Evolutionary conservation across 2,329 filamentous ascomycete species (phyloP).

Genomic region (Parastagonospora nodorum): DNA sequence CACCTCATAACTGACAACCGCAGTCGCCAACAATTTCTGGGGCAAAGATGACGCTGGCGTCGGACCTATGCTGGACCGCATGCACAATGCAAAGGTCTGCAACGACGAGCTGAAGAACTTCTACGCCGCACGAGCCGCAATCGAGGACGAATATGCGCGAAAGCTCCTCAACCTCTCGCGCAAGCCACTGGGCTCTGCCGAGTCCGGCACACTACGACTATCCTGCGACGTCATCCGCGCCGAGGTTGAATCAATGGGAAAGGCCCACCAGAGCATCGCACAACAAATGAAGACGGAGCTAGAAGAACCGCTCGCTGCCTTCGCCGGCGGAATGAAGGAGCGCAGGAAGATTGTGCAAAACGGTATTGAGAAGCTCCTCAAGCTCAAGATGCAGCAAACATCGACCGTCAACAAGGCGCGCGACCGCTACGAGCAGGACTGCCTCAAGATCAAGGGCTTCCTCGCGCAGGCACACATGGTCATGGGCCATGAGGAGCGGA

Average conservation of each 20-base stretch:
- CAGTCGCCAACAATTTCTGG: constrained; percentile 99
- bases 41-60: constrained; percentile 98
- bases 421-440: constrained; percentile 96
- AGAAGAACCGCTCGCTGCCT: constrained; percentile 90
- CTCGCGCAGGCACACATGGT: constrained; percentile 99
- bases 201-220: constrained; percentile 78
- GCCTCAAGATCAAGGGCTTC: constrained; percentile 97
- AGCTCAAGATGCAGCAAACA: constrained; percentile 91
- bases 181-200: constrained; percentile 86
- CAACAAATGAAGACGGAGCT: constrained; percentile 94
- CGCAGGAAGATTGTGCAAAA: constrained; percentile 93
- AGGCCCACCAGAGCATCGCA: constrained; percentile 88
- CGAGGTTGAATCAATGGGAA: constrained; percentile 92
- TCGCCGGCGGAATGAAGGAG: constrained; percentile 94
- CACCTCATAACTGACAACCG: constrained; percentile 36
- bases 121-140: constrained; percentile 85
- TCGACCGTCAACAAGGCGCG: constrained; percentile 91
- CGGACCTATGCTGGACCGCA: constrained; percentile 85
- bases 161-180: constrained; percentile 85
- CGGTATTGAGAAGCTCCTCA: constrained; percentile 91
- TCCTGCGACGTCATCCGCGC: constrained; percentile 87
- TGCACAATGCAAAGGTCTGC: constrained; percentile 92
- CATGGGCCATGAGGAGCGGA: constrained; percentile 98
- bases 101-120: constrained; percentile 87
- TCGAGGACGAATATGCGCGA: constrained; percentile 95